Conservation (phyloP, 139 green algal species). For the Chlamydomonas sp. region DNA sequence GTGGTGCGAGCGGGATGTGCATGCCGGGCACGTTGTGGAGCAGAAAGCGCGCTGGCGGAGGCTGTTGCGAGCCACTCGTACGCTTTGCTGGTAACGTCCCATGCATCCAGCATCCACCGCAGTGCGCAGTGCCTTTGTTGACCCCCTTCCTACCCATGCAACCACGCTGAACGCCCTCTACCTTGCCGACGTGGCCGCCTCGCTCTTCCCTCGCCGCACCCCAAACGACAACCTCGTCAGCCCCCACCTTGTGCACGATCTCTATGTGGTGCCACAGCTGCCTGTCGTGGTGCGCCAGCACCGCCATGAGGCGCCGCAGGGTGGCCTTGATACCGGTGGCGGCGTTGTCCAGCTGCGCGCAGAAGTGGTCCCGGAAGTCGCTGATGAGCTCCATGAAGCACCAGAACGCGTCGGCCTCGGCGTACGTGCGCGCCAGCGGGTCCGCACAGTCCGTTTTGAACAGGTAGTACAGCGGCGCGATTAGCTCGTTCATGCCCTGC, state of each 20-base stretch:
- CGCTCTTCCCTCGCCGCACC: too few species aligned
- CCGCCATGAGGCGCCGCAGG: constrained; percentile 71
- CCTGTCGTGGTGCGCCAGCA: constrained; percentile 64
- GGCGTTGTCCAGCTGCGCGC: constrained; percentile 94
- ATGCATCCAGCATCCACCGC: too few species aligned
- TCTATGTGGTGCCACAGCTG: constrained; percentile 59
- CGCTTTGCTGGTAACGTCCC: too few species aligned
- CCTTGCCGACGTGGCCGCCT: too few species aligned
- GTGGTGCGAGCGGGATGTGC: too few species aligned
- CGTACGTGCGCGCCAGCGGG: constrained; percentile 43
- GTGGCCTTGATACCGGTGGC: constrained; percentile 86
- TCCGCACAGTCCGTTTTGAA: constrained; percentile 73
- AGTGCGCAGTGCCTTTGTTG: too few species aligned
- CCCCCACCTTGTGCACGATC: constrained; percentile 44
- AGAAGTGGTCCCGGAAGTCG: constrained; percentile 91
- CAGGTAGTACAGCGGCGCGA: constrained; percentile 91
- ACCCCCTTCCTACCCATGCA: too few species aligned
- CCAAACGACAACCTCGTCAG: too few species aligned
- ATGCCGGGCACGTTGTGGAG: too few species aligned
- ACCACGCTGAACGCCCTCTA: too few species aligned
- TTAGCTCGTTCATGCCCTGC: constrained; percentile 97
- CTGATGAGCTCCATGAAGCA: constrained; percentile 83
- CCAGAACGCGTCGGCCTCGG: constrained; percentile 96
- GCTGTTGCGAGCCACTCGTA: too few species aligned
- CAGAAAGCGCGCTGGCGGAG: too few species aligned